Evolutionary conservation across 306 rosid genomes (phyloP).

Genomic region (Oemleria cerasiformis): DNA sequence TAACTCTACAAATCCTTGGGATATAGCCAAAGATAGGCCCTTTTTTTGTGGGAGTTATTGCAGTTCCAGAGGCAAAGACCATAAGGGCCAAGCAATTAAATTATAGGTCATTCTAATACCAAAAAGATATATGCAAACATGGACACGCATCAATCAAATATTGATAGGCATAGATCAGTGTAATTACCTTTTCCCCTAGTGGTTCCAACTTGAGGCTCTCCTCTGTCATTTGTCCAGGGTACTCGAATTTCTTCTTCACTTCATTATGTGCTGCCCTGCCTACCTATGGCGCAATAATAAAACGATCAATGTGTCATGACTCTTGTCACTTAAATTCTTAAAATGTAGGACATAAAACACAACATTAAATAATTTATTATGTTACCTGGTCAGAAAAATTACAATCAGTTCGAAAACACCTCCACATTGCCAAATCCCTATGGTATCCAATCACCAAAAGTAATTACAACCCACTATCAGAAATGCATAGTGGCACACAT

Average conservation of each 20-base stretch:
- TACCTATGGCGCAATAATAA: constrained; percentile 45
- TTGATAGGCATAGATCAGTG: constrained; percentile 4
- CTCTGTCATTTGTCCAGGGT: constrained; percentile 39
- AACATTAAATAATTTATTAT: constrained; percentile 12
- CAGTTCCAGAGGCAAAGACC: not conserved
- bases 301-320: constrained; percentile 13
- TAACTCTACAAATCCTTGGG: not conserved
- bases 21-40: not conserved
- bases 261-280: constrained; percentile 32
- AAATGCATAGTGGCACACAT: not conserved
- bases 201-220: constrained; percentile 64
- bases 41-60: not conserved
- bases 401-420: constrained; percentile 72
- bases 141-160: not conserved
- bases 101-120: constrained; percentile 1
- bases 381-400: constrained; percentile 85
- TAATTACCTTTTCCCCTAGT: constrained; percentile 62
- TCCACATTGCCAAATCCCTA: constrained; percentile 89
- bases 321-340: not conserved
- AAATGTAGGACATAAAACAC: not conserved
- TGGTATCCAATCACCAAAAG: constrained; percentile 19
- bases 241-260: constrained; percentile 24
- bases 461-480: constrained; percentile 8
- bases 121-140: not conserved
- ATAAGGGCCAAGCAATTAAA: constrained; percentile 8